Conservation (phyloP, 495 filamentous ascomycete species). For the Hyaloscypha finlandica region DNA sequence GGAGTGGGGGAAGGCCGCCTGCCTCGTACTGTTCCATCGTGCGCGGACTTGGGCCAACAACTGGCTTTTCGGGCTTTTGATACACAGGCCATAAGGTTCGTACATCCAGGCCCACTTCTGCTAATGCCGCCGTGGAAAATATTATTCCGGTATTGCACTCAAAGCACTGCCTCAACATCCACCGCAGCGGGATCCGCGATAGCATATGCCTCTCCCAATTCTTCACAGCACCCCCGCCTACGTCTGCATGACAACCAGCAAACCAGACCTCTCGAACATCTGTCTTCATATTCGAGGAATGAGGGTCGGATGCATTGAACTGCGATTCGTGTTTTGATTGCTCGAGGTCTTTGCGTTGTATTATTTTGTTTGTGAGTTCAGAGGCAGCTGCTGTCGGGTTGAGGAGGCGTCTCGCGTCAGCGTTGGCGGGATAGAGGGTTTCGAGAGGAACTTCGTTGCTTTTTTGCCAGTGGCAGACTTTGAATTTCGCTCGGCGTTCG, state of each 20-base stretch:
- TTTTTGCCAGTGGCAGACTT: slow-evolving; percentile 37
- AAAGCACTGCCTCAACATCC: slow-evolving; percentile 45
- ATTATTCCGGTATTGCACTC: slow-evolving; percentile 43
- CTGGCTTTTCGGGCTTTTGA: slow-evolving; percentile 22
- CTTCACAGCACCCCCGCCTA: slow-evolving; percentile 36
- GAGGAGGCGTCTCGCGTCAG: not conserved
- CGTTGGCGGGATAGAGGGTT: not conserved
- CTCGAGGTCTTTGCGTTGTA: not conserved
- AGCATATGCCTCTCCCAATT: slow-evolving; percentile 48
- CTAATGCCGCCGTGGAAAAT: slow-evolving; percentile 35
- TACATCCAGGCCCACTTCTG: slow-evolving; percentile 39
- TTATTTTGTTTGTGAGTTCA: not conserved
- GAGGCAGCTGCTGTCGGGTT: not conserved
- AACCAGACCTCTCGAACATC: slow-evolving; percentile 44
- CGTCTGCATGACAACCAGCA: slow-evolving; percentile 38
- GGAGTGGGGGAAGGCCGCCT: slow-evolving; percentile 12
- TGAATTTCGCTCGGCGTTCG: slow-evolving; percentile 44
- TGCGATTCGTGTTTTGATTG: not conserved
- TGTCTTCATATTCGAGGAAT: slow-evolving; percentile 16
- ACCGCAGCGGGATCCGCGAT: slow-evolving; percentile 43
- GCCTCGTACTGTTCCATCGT: slow-evolving; percentile 33
- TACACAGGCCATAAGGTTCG: slow-evolving; percentile 36
- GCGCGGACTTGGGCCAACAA: slow-evolving; percentile 30
- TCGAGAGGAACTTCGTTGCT: slow-evolving; percentile 22
- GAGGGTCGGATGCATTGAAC: too few species aligned